Percentiles rank a stretch among this genome's conserved stretches.
Conservation (phyloP, 2,329 filamentous ascomycete genomes). For the Phialophora expanda region DNA sequence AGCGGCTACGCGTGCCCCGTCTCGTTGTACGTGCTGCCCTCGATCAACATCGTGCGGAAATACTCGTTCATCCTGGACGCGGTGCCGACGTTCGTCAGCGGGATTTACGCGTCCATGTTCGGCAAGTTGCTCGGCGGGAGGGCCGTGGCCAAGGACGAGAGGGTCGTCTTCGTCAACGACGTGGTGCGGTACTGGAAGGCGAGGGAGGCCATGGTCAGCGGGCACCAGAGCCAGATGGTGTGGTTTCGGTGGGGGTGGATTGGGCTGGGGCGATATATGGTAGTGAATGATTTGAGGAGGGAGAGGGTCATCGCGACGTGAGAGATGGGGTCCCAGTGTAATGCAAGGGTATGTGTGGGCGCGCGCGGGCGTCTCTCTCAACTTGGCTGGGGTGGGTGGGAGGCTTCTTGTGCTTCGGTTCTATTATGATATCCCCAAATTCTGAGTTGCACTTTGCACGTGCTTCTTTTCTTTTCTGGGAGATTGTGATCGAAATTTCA, state of each 20-base stretch:
- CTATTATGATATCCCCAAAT: neutral
- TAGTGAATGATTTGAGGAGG: conserved; percentile 81
- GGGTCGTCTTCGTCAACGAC: conserved; percentile 73
- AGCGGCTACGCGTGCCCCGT: conserved; percentile 74
- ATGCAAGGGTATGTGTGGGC: neutral
- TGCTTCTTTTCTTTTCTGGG: neutral
- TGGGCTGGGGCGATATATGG: conserved; percentile 87
- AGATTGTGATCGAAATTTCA: neutral
- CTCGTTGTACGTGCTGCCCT: conserved; percentile 81
- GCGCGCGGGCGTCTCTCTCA: neutral
- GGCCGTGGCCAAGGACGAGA: conserved; percentile 52
- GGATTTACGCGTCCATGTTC: conserved; percentile 51
- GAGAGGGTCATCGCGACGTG: conserved; percentile 53
- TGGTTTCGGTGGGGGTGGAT: conserved; percentile 99
- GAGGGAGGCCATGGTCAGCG: conserved; percentile 84
- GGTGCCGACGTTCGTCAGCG: conserved; percentile 69
- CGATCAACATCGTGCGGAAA: conserved; percentile 75
- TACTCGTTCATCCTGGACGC: conserved; percentile 79
- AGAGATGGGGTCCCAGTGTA: neutral
- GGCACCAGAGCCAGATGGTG: conserved; percentile 94
- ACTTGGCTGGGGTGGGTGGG: neutral
- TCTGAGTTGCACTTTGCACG: neutral
- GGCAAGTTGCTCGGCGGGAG: conserved; percentile 26
- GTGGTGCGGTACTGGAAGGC: conserved; percentile 69
- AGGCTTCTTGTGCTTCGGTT: neutral